A percentile compares a stretch with the other conserved stretches of the same genome.
phyloP scores from a whole-genome alignment of 2,329 filamentous ascomycete species.

The Cercospora citrullina region DNA sequence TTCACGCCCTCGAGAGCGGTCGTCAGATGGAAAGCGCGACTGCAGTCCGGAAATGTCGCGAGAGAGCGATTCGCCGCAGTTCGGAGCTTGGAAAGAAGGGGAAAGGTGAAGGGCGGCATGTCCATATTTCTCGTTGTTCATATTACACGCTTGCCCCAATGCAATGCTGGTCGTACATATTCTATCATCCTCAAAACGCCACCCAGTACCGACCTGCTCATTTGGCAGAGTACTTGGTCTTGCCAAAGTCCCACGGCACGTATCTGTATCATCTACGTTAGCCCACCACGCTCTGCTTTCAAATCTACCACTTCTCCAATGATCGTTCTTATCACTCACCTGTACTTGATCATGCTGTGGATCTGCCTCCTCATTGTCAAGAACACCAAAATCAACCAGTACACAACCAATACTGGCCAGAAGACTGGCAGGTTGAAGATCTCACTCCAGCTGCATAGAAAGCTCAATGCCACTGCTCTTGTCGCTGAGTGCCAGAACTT shows the following conservation, averaged over 20 bases:
- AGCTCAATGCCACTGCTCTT: slow-evolving; percentile 77
- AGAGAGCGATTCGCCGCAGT: background rate
- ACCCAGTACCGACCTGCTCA: slow-evolving; percentile 16
- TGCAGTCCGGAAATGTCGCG: too few relatives aligned
- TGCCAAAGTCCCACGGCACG: slow-evolving; percentile 44
- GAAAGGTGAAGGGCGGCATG: background rate
- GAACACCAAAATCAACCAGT: slow-evolving; percentile 96
- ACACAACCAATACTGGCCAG: slow-evolving; percentile 97
- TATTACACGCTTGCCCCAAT: slow-evolving; percentile 12
- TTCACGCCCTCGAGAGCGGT: too few relatives aligned
- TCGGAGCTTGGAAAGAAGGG: background rate
- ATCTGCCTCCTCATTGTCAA: slow-evolving; percentile 99
- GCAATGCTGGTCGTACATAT: slow-evolving; percentile 21
- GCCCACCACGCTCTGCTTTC: slow-evolving; percentile 1
- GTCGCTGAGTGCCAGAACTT: slow-evolving; percentile 99
- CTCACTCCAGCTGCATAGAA: slow-evolving; percentile 87
- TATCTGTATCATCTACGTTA: slow-evolving; percentile 35
- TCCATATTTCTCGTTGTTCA: slow-evolving; percentile 10
- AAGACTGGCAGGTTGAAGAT: slow-evolving; percentile 97
- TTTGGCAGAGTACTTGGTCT: slow-evolving; percentile 41
- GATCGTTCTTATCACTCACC: slow-evolving; percentile 63
- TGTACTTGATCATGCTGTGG: slow-evolving; percentile 99
- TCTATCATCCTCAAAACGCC: slow-evolving; percentile 7
- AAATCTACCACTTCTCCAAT: too few relatives aligned
- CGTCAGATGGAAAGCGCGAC: too few relatives aligned